phyloP scores from a whole-genome alignment of 352 stramenopile genomes.

The Globisporangium lucens region DNA sequence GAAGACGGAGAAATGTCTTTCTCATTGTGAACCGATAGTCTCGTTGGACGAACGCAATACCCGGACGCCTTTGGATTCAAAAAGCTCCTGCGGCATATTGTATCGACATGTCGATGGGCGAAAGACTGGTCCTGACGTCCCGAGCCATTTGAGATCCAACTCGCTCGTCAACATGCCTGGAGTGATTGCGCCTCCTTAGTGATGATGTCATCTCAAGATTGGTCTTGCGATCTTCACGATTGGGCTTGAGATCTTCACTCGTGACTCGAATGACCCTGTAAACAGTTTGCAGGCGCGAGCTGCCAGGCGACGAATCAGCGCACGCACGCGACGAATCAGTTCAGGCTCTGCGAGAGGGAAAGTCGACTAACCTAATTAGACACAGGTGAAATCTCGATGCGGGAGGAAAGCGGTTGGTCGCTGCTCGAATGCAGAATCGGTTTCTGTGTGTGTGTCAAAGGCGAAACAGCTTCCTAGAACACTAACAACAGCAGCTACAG shows the following conservation, averaged over 20 bases:
- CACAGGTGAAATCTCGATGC: too few species aligned
- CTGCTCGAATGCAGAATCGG: not conserved
- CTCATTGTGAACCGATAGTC: not conserved
- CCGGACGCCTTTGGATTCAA: not conserved
- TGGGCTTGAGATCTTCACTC: not conserved
- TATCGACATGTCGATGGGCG: not conserved
- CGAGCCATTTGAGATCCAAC: not conserved
- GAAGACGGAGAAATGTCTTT: not conserved
- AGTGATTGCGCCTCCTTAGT: not conserved
- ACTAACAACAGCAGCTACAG: not conserved
- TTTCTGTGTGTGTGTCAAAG: not conserved
- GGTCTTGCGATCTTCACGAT: not conserved
- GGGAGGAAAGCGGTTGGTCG: too few species aligned
- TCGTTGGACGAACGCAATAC: not conserved
- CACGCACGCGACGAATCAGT: too few species aligned
- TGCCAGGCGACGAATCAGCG: not conserved
- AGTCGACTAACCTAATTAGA: too few species aligned
- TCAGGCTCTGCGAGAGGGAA: too few species aligned
- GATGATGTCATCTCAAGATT: not conserved
- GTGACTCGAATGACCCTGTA: not conserved
- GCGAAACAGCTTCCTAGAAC: not conserved
- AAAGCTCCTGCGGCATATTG: not conserved
- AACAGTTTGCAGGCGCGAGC: not conserved
- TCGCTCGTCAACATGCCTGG: not conserved
- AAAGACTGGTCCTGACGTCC: not conserved